These are phyloP conservation scores for Cordyceps farinosa DNA, from an alignment of 2,329 filamentous ascomycete species.

Conservation along the genomic window DNA sequence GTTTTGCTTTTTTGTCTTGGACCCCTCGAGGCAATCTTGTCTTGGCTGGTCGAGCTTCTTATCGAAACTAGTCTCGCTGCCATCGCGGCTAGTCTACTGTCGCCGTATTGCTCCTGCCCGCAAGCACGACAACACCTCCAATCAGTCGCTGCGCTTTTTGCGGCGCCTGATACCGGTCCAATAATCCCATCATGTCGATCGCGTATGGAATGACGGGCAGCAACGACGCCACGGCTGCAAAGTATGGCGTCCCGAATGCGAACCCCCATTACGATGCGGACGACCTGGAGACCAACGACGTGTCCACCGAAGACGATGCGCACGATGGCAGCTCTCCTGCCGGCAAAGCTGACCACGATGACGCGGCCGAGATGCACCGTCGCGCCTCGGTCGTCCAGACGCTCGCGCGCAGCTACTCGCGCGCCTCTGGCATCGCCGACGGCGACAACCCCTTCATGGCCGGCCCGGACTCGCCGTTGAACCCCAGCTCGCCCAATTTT, in stretches of 20 bases:
- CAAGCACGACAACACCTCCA: not conserved
- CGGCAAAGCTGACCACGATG: constrained; percentile 32
- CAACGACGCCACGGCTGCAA: constrained; percentile 47
- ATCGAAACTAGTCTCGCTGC: not conserved
- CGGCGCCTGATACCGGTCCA: not conserved
- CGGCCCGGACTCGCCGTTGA: constrained; percentile 43
- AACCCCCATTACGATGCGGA: constrained; percentile 24
- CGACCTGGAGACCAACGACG: constrained; percentile 28
- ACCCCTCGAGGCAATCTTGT: not conserved
- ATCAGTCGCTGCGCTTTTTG: not conserved
- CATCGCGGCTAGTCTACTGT: not conserved
- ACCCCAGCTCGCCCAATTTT: constrained; percentile 47
- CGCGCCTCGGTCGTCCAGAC: constrained; percentile 47
- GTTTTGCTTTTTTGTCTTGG: not conserved
- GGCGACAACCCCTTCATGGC: constrained; percentile 46
- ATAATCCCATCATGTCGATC: constrained; percentile 37
- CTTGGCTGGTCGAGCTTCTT: not conserved
- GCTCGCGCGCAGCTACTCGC: constrained; percentile 50
- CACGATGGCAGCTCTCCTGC: constrained; percentile 32
- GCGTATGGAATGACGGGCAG: constrained; percentile 41
- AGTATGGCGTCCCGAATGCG: constrained; percentile 36
- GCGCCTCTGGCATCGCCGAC: constrained; percentile 34
- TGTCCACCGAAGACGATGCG: constrained; percentile 26
- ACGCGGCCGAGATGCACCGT: constrained; percentile 41
- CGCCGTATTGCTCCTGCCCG: not conserved